phyloP scores from a whole-genome alignment of 2,329 filamentous ascomycete genomes.

The Zalaria obscura region DNA sequence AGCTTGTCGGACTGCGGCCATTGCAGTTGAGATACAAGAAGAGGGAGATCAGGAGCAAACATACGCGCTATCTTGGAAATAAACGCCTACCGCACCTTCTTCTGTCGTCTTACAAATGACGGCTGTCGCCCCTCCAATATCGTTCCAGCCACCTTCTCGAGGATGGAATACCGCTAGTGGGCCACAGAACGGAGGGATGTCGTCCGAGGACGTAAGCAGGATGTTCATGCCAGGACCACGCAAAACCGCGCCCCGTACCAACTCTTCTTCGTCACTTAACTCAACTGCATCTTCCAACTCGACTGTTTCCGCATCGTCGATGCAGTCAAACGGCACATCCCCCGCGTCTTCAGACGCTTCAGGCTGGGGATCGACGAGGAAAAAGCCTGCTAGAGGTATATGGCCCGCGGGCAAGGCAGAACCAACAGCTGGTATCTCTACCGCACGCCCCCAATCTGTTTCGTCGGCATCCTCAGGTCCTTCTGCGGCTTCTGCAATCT shows the following conservation, averaged over 20 bases:
- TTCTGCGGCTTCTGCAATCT: constrained; percentile 47
- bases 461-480: constrained; percentile 43
- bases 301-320: constrained; percentile 47
- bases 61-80: not conserved
- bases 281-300: constrained; percentile 50
- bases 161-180: constrained; percentile 47
- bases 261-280: constrained; percentile 74
- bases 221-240: constrained; percentile 57
- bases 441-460: constrained; percentile 46
- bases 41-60: not conserved
- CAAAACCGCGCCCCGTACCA: constrained; percentile 73
- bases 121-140: constrained; percentile 51
- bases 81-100: constrained; percentile 6
- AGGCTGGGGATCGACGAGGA: constrained; percentile 27
- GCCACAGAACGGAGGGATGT: constrained; percentile 55
- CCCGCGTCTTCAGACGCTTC: constrained; percentile 21
- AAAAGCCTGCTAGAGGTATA: constrained; percentile 40
- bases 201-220: constrained; percentile 74
- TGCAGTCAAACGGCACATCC: constrained; percentile 47
- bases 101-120: constrained; percentile 35
- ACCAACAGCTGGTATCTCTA: constrained; percentile 47
- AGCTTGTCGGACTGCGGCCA: not conserved
- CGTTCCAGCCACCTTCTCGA: constrained; percentile 46
- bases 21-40: not conserved
- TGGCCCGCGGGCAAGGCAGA: constrained; percentile 55